Evolutionary conservation across 208 protist species (phyloP).

Genomic region (Hexamita inflata): DNA sequence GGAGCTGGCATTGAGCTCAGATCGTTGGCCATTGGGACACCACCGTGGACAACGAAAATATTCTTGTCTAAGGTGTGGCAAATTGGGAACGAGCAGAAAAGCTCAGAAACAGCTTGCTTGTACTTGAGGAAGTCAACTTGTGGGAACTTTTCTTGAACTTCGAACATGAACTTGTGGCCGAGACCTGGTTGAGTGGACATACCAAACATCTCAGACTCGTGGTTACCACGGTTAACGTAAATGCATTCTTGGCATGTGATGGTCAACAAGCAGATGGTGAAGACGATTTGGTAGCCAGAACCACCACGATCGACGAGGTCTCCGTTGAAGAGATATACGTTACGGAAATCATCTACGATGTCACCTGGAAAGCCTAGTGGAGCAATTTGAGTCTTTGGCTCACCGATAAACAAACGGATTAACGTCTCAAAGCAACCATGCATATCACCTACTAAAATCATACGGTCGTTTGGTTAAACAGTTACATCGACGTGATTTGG

Average conservation of each 20-base stretch:
- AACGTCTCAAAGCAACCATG: constrained; percentile 26
- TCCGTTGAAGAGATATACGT: constrained; percentile 29
- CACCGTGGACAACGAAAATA: constrained; percentile 23
- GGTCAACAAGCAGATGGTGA: background rate
- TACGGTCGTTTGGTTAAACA: background rate
- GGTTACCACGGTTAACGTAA: constrained; percentile 26
- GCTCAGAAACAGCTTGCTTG: background rate
- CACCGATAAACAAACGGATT: constrained; percentile 22
- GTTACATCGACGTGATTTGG: constrained; percentile 15
- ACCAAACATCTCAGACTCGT: constrained; percentile 29
- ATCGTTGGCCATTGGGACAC: constrained; percentile 4
- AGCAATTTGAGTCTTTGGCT: background rate
- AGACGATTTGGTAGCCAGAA: constrained; percentile 24
- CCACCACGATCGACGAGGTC: constrained; percentile 26
- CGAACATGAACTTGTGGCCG: constrained; percentile 19
- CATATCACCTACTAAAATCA: constrained; percentile 23
- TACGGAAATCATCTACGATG: background rate
- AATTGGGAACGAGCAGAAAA: constrained; percentile 22
- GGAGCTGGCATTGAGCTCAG: background rate
- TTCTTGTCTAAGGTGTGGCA: constrained; percentile 8
- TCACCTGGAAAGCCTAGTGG: constrained; percentile 5
- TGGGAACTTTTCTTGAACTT: constrained; percentile 18
- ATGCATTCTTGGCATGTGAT: background rate
- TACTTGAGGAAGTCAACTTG: background rate
- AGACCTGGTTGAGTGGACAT: background rate